phyloP scores from a whole-genome alignment of 1,284 basidiomycete species.

The Ceratobasidium sp. region DNA sequence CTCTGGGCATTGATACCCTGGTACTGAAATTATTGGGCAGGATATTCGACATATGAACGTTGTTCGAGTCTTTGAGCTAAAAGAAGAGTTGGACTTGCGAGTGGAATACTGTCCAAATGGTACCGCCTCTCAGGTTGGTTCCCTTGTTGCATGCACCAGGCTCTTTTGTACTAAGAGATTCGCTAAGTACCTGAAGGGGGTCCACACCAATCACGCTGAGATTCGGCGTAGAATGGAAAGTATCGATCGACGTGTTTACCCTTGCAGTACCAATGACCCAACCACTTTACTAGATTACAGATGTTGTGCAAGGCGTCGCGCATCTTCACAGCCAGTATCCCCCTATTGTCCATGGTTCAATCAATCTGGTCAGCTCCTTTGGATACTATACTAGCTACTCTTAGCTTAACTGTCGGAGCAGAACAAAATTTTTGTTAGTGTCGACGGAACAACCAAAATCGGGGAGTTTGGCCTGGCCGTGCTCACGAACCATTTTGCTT shows the following conservation, averaged over 20 bases:
- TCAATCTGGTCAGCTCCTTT: neutral
- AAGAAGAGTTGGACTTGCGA: neutral
- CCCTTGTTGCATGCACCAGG: too few relatives aligned
- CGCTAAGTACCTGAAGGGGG: too few relatives aligned
- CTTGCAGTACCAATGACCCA: too few relatives aligned
- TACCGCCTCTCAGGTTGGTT: constrained; percentile 7
- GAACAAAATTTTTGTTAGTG: constrained; percentile 11
- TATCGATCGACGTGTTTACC: too few relatives aligned
- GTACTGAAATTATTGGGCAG: too few relatives aligned
- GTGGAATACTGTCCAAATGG: constrained; percentile 7
- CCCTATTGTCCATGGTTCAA: neutral
- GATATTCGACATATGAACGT: neutral
- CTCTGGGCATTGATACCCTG: too few relatives aligned
- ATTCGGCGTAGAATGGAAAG: too few relatives aligned
- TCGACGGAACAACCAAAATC: neutral
- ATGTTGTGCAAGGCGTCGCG: neutral
- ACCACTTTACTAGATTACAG: neutral
- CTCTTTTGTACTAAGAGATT: too few relatives aligned
- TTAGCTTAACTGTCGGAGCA: neutral
- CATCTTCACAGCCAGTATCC: neutral
- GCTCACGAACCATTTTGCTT: neutral
- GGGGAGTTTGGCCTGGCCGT: neutral
- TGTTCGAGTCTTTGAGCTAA: neutral
- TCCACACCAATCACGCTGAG: too few relatives aligned
- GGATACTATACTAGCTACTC: too few relatives aligned